These are phyloP conservation scores for Microcos paniculata DNA, from an alignment of 345 rosid species.

Conservation along the genomic window DNA sequence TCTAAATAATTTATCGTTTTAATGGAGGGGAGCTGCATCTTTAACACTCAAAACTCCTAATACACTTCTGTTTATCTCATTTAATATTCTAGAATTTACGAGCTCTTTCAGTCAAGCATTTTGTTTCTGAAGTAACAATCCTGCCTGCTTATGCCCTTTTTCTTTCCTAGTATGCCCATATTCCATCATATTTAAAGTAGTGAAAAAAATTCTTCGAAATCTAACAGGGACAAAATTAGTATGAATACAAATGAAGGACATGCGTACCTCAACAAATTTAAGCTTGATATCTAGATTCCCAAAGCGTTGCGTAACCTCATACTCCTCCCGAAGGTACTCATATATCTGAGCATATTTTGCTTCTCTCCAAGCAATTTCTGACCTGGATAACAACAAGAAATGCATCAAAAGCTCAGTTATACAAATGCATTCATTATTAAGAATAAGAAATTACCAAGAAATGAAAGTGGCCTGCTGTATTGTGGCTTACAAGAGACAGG, in stretches of 20 bases:
- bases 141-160: not conserved
- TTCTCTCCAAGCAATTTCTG: constrained; percentile 97
- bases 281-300: constrained; percentile 84
- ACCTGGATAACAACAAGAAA: constrained; percentile 41
- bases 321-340: constrained; percentile 91
- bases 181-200: not conserved
- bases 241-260: not conserved
- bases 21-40: not conserved
- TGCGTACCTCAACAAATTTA: constrained; percentile 81
- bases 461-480: not conserved
- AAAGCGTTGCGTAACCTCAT: constrained; percentile 85
- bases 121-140: not conserved
- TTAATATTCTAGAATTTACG: not conserved
- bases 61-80: not conserved
- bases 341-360: constrained; percentile 89
- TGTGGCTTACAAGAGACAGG: not conserved
- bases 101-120: not conserved
- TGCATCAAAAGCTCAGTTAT: not conserved
- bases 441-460: not conserved
- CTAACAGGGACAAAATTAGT: not conserved
- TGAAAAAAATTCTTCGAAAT: not conserved
- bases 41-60: not conserved
- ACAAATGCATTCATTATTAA: not conserved
- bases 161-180: not conserved
- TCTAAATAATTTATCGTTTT: not conserved